phyloP scores from a whole-genome alignment of 148 eudicot species.

The Camellia sinensis region DNA sequence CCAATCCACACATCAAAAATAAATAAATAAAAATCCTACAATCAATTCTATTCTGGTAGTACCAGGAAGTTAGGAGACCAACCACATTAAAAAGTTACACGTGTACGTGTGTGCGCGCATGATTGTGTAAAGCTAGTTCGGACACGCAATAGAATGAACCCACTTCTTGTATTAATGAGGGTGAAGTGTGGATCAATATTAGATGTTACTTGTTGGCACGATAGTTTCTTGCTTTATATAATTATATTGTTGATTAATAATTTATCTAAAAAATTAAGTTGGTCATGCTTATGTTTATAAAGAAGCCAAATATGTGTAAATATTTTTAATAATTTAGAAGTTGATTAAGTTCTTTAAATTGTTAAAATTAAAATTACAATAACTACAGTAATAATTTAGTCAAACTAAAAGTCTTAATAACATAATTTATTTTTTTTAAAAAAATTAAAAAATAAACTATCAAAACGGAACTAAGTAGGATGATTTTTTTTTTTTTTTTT shows the following conservation, averaged over 20 bases:
- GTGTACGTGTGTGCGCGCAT: too few relatives aligned
- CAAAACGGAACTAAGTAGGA: too few relatives aligned
- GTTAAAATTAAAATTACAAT: too few relatives aligned
- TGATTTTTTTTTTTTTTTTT: too few relatives aligned
- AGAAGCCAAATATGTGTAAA: too few relatives aligned
- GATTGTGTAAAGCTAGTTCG: neutral
- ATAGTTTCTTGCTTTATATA: neutral
- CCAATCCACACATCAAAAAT: neutral
- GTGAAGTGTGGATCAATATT: neutral
- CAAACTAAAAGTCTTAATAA: too few relatives aligned
- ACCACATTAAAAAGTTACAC: neutral
- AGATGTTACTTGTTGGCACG: neutral
- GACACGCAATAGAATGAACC: neutral
- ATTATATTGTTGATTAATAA: neutral
- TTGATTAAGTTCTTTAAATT: too few relatives aligned
- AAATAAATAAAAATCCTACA: neutral
- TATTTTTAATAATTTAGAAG: too few relatives aligned
- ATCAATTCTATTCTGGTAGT: neutral
- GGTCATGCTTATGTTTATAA: neutral
- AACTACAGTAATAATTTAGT: too few relatives aligned
- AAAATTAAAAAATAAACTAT: too few relatives aligned
- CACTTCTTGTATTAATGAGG: constrained; percentile 8
- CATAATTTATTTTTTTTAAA: too few relatives aligned
- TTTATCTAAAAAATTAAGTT: neutral
- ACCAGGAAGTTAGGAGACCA: neutral